phyloP scores from a whole-genome alignment of 495 filamentous ascomycete genomes.

The Sordaria brevicollis region DNA sequence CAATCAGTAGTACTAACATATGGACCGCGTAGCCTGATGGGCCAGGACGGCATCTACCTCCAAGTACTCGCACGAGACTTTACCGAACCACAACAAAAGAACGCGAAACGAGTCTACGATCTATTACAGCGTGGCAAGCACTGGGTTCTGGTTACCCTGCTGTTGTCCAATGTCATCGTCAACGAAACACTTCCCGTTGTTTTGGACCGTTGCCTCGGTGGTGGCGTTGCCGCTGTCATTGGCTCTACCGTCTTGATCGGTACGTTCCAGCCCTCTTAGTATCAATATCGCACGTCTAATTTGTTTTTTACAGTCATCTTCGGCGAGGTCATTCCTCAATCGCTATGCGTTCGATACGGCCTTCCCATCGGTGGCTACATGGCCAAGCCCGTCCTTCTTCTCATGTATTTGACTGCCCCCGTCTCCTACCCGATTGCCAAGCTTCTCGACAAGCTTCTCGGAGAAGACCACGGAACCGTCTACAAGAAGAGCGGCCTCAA shows the following conservation, averaged over 20 bases:
- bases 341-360: constrained; percentile 91
- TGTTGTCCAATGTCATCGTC: constrained; percentile 94
- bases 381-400: constrained; percentile 72
- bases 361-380: constrained; percentile 94
- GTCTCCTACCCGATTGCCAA: constrained; percentile 86
- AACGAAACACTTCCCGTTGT: constrained; percentile 96
- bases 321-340: constrained; percentile 91
- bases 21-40: constrained; percentile 49
- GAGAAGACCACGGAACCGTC: constrained; percentile 85
- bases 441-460: constrained; percentile 76
- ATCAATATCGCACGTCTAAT: neutral
- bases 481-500: constrained; percentile 90
- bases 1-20: neutral
- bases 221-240: constrained; percentile 88
- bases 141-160: constrained; percentile 95
- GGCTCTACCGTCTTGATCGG: constrained; percentile 89
- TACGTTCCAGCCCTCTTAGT: constrained; percentile 30
- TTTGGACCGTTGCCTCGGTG: constrained; percentile 84
- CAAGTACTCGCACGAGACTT: constrained; percentile 81
- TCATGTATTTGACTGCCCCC: constrained; percentile 88
- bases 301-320: constrained; percentile 65
- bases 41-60: constrained; percentile 91
- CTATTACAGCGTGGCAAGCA: constrained; percentile 86
- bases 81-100: constrained; percentile 64
- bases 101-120: constrained; percentile 70